Conservation (phyloP, 2,329 filamentous ascomycete species). For the Fusarium palustre region DNA sequence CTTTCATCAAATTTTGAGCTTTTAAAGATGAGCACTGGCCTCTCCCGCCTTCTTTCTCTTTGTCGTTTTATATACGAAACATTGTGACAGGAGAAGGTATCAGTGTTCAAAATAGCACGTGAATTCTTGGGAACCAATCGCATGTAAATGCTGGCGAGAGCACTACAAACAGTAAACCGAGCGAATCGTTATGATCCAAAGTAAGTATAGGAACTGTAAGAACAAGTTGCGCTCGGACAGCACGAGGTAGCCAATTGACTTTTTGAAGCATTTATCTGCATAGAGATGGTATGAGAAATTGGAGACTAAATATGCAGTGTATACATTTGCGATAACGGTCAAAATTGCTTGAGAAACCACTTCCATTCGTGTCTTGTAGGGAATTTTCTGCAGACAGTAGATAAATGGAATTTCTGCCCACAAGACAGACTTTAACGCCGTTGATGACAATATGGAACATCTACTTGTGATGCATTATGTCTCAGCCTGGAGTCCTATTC, state of each 20-base stretch:
- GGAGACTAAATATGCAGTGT: background rate
- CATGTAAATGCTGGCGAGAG: background rate
- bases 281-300: background rate
- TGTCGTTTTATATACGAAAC: conserved; percentile 11
- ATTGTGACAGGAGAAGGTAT: background rate
- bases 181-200: background rate
- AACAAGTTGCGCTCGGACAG: background rate
- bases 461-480: no score
- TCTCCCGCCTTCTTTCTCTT: background rate
- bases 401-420: background rate
- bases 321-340: background rate
- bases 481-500: no score
- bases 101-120: background rate
- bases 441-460: background rate
- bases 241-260: background rate
- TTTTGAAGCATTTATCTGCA: background rate
- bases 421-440: background rate
- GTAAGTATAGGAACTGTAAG: background rate
- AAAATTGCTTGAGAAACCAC: background rate
- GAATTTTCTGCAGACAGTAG: background rate
- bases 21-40: background rate
- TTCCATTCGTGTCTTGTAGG: background rate
- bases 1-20: conserved; percentile 2
- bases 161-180: background rate
- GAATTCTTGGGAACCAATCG: background rate